Evolutionary conservation across 495 filamentous ascomycete genomes (phyloP).

Genomic region (Cercophora newfieldiana): DNA sequence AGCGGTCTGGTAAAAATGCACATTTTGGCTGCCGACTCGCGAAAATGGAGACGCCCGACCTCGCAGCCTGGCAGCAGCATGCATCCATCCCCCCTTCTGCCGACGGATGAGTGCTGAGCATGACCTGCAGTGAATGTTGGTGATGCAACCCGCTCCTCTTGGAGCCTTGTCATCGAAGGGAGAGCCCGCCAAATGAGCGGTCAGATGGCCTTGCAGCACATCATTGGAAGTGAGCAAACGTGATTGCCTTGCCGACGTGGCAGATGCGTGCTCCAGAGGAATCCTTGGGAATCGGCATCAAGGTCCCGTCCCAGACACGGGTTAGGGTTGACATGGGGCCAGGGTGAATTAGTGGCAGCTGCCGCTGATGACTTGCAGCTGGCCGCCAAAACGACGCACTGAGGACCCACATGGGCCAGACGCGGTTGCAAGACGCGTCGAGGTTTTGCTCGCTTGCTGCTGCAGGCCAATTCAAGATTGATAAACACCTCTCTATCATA

Average conservation of each 20-base stretch:
- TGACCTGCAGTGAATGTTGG: not conserved
- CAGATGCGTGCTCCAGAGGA: too few relatives aligned
- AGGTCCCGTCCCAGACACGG: too few relatives aligned
- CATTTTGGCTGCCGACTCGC: not conserved
- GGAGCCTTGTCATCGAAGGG: not conserved
- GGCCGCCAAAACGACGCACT: not conserved
- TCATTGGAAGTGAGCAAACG: not conserved
- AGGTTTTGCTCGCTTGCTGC: conserved; percentile 14
- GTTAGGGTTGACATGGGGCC: too few relatives aligned
- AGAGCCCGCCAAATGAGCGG: not conserved
- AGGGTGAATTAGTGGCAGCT: not conserved
- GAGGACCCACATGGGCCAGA: not conserved
- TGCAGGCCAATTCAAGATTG: conserved; percentile 1
- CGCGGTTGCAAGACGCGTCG: conserved; percentile 19
- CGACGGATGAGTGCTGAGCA: not conserved
- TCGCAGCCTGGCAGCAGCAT: not conserved
- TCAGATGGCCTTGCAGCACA: not conserved
- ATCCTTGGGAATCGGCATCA: too few relatives aligned
- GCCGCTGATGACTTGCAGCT: not conserved
- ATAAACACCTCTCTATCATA: conserved; percentile 12
- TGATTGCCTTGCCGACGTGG: not conserved
- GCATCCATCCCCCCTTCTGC: not conserved
- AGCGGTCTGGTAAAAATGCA: not conserved
- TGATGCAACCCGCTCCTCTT: conserved; percentile 4
- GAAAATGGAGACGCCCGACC: not conserved